Conservation (phyloP, 2,329 filamentous ascomycete species). For the Ceratocystis destructans region DNA sequence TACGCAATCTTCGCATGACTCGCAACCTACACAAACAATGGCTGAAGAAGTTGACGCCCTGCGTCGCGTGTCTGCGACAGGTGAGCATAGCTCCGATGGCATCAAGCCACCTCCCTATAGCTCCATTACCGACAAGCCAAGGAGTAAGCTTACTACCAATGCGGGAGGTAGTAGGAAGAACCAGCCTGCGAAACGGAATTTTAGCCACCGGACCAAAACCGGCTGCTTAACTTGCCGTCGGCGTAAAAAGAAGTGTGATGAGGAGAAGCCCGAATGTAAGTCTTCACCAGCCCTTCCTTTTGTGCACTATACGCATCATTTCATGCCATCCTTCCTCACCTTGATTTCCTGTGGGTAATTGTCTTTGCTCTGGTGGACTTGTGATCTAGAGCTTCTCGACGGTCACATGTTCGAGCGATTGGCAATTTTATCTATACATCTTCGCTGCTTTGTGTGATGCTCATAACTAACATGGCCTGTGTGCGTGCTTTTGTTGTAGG, state of each 20-base stretch:
- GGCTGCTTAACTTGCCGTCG: conserved; percentile 84
- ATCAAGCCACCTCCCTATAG: conserved; percentile 24
- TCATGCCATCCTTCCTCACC: not conserved
- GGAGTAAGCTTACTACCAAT: conserved; percentile 33
- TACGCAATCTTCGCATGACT: conserved; percentile 34
- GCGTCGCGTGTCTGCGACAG: conserved; percentile 34
- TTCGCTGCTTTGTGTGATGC: not conserved
- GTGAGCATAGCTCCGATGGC: conserved; percentile 31
- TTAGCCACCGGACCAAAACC: conserved; percentile 91
- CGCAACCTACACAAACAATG: conserved; percentile 35
- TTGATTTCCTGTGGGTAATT: not conserved
- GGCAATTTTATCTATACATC: not conserved
- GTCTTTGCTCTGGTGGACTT: not conserved
- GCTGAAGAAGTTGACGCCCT: conserved; percentile 37
- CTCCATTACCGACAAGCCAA: conserved; percentile 34
- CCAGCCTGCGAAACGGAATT: conserved; percentile 48
- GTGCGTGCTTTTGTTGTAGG: conserved; percentile 33
- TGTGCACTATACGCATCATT: not conserved
- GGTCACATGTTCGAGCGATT: not conserved
- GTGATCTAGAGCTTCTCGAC: not conserved
- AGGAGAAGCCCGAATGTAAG: conserved; percentile 78
- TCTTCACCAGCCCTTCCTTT: not conserved
- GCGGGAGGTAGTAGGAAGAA: conserved; percentile 43
- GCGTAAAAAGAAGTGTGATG: conserved; percentile 97
- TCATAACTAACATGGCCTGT: conserved; percentile 1